Conservation (phyloP, 176 grass and related monocot species). For the Ensete ventricosum region DNA sequence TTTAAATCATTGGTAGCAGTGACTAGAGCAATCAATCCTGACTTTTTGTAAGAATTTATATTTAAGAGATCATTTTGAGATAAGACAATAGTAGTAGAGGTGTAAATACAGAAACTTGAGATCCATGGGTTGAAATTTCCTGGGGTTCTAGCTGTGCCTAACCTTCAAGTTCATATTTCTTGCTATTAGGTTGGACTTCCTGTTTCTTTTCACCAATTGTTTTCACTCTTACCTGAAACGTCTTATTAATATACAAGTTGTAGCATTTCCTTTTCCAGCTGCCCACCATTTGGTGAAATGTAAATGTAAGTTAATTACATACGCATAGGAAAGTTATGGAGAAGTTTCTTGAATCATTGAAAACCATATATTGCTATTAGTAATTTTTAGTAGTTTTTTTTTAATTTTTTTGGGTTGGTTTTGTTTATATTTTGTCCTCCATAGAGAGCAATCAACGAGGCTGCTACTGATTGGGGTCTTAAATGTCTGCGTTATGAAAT, state of each 20-base stretch:
- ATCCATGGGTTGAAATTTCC: too few relatives aligned
- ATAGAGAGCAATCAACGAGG: conserved; percentile 89
- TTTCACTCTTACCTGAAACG: not conserved
- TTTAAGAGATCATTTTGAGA: too few relatives aligned
- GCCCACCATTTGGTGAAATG: not conserved
- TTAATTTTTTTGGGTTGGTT: not conserved
- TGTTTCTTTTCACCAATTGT: not conserved
- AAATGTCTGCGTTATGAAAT: conserved; percentile 96
- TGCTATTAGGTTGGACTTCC: not conserved
- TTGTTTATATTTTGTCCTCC: not conserved
- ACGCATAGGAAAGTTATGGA: not conserved
- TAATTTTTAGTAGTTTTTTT: too few relatives aligned
- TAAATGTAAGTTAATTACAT: not conserved
- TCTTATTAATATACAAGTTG: not conserved
- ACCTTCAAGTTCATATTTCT: not conserved
- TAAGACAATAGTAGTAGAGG: too few relatives aligned
- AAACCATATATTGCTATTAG: not conserved
- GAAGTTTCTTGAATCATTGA: not conserved
- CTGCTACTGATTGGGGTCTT: conserved; percentile 70
- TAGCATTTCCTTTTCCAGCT: not conserved
- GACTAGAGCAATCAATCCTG: too few relatives aligned
- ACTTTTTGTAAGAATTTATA: too few relatives aligned
- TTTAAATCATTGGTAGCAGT: too few relatives aligned
- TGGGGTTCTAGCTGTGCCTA: too few relatives aligned
- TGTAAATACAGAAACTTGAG: too few relatives aligned